Base-by-base conservation (phyloP, 2,329 filamentous ascomycete genomes). In the Alternaria metachromatica region DNA sequence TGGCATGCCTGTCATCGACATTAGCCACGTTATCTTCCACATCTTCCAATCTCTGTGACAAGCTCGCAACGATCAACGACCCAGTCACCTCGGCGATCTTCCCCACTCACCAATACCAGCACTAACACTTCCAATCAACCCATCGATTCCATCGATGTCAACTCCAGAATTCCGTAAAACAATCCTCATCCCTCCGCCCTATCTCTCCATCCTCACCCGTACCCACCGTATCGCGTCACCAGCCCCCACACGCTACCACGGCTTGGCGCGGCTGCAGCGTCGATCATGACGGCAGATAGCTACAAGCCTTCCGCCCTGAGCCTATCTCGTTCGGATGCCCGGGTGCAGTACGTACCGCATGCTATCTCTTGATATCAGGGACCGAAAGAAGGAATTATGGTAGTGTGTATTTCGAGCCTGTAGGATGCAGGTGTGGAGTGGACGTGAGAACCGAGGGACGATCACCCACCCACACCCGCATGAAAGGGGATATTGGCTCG, bases 221-320 rank as follows among this genome's bases (percentile, higher is more conserved):
- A 51, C 26, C 48, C 48, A 33, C 48, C 48, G 48, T 51, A 51
- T 51, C 15, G 37, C 11, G 48, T 21, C 48, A 28, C 48, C 28
- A 18, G 37, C 44, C 37, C 51, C 54, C 54, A 56, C 41, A 56
- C 37, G 41, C 54, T 56, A 56, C 23, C 15, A 30, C 25, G 20
- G 54, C 41, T 41, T n/a, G 54, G 37, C 41, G 54, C 54, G 54
- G 54, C n/a, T 33, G 41, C n/a, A 41, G 41, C 54, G 54, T 56
- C 41, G 54, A 45, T 56, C 37, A 56, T 41, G 48, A 51, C 48
- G 48, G 37, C 20, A 33, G 41, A 56, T 45, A 9, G n/a, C 28
- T 18, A 43, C 21, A 43, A 43, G 41, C 41, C 41, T 41, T 41
- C 37, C 37, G 37, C 37, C n/a, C n/a, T 18, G 37, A 41, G 37